Evolutionary conservation across 495 filamentous ascomycete genomes (phyloP), one percentile per base, ranked within the genome.

Genomic region (Neurospora sp.): DNA sequence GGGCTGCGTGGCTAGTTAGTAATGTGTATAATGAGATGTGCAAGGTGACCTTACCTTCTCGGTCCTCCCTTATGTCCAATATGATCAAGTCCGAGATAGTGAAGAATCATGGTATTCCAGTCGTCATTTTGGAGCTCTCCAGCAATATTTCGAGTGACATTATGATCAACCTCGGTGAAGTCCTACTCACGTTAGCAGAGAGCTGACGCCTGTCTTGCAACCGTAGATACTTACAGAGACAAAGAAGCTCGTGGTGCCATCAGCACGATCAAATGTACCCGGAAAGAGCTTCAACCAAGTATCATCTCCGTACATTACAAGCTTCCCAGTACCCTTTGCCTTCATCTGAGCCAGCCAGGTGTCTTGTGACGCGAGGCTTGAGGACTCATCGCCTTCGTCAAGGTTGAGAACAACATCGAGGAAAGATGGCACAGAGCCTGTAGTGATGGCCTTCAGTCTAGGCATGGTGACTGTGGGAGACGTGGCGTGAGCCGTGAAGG

Each of bases 391-490:
- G 10, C 91, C 92, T 81, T 99, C 95, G 71, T 95, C 93, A 79
- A 99, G 93, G 79, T 97, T 99, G 48, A 99, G 88, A 70, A 99
- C 95, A 31, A 97, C 92, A 81, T 99, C 96, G 38, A 98, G 88
- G 79, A 99, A 99, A 2, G 95, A 97, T 10, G 96, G 96, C 68
- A 97, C 93, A 5, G 94, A 97, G 68, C 96, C 96, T 3, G 96
- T 98, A 4, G 96, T 98, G 69, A 99, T 94, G 22, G 96, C 94
- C 83, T 99, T 99, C 75, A 99, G 88, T 39, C 96, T 90, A 71
- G 96, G 96, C 96, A 99, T 97, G 31, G 96, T 99, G 74, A 99
- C 95, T 18, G 96, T 99, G 10, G 96, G 96, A 53, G 96, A 92
- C 9, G 91, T 91, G n/a, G 96, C 96, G 87, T 97, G 92, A 37